Base-by-base conservation (phyloP, 1,284 basidiomycete genomes). In the Lentinula novae-zelandiae region DNA sequence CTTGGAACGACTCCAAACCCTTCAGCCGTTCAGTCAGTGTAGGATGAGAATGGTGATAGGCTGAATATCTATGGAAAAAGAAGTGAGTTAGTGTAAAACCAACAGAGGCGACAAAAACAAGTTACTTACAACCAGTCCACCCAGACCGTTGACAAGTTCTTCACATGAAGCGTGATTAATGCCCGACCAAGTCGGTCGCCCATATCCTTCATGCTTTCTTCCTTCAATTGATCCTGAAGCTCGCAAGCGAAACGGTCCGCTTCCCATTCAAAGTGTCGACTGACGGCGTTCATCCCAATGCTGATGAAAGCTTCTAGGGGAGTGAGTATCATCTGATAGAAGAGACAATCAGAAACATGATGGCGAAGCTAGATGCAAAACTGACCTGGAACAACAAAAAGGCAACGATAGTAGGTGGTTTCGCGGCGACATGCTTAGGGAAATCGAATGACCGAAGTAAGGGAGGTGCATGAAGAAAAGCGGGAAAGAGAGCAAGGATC, bases 21-120 rank as follows among this genome's bases (percentile, higher is more conserved):
- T 83, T 86, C 67, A 96, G 77, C 17, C 94, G 81, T 76, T 97
- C 94, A 50, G 90, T 89, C 63, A 97, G 74, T 1, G 93, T 96
- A 2, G 94, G 95, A 73, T 97, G 95, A 55, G 91, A 94, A 75
- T 96, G 92, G 71, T 96, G 92, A 69, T 94, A 96, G 36, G 92
- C 91, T 57, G 93, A 95, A 75, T 95, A 95, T 64, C 86, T 90
- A 65, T 46, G 17, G 44, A 53, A 39, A 38, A 27, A 3, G 27
- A 7, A 17, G 1, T 34, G 42, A 34, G 57, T 17, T 20, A 8
- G 31, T 39, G 65, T n/a, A 15, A 42, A 46, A 7, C 15, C 17
- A 34, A 49, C 48, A 62, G 58, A 34, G 33, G 42, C n/a, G 17
- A 58, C 52, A 27, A 50, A 60, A 22, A 33, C 63, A 54, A 53